phyloP scores from a whole-genome alignment of 192 early-diverging fungal species.

The Chytriomyces hyalinus region DNA sequence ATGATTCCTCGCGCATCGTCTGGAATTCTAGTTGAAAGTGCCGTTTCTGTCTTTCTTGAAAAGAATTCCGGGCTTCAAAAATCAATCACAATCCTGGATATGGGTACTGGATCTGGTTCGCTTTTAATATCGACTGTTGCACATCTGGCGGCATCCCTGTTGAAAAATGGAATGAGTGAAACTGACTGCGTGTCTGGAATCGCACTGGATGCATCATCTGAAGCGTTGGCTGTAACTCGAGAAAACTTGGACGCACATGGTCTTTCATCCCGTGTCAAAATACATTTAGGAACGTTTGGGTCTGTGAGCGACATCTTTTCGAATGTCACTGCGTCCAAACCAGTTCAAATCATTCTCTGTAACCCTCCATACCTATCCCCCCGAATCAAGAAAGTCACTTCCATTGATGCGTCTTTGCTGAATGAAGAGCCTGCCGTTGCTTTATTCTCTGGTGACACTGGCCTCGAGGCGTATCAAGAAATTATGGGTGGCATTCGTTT shows the following conservation, averaged over 20 bases:
- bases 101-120: conserved; percentile 29
- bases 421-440: conserved; percentile 13
- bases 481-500: conserved; percentile 5
- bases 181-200: conserved; percentile 1
- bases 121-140: conserved; percentile 24
- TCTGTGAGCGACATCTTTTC: not conserved
- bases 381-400: not conserved
- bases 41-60: not conserved
- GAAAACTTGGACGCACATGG: conserved; percentile 8
- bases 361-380: conserved; percentile 20
- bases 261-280: not conserved
- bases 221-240: conserved; percentile 5
- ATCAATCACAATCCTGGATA: conserved; percentile 12
- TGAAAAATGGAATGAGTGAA: not conserved
- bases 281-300: not conserved
- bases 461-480: conserved; percentile 20
- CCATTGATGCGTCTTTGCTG: conserved; percentile 14
- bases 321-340: not conserved
- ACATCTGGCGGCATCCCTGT: not conserved
- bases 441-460: conserved; percentile 11
- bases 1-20: conserved; percentile 27
- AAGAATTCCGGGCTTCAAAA: not conserved
- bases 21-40: conserved; percentile 13
- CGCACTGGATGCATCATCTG: conserved; percentile 20
- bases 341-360: conserved; percentile 11